Conservation (phyloP, 169 alveolate species). For the Plasmodium billcollinsi region DNA sequence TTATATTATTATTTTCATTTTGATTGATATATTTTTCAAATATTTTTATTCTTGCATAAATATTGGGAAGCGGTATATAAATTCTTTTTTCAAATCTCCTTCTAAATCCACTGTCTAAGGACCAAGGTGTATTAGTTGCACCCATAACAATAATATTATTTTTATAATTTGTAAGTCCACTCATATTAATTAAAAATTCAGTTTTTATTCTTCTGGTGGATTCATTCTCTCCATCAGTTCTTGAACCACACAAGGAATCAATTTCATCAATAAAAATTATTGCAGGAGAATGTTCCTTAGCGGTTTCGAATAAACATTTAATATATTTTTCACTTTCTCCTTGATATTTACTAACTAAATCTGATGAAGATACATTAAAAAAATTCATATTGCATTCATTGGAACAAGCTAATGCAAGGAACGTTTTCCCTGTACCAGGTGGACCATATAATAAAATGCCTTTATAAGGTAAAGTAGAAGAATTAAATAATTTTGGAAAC, state of each 20-base stretch:
- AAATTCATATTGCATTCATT: slow-evolving; percentile 97
- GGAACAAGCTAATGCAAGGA: slow-evolving; percentile 99
- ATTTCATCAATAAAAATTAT: slow-evolving; percentile 99
- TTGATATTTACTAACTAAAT: slow-evolving; percentile 97
- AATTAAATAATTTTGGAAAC: slow-evolving; percentile 96
- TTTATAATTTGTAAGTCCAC: slow-evolving; percentile 88
- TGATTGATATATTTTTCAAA: slow-evolving; percentile 85
- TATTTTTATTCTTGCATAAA: slow-evolving; percentile 91
- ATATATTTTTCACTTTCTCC: slow-evolving; percentile 99
- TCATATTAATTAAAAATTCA: slow-evolving; percentile 99
- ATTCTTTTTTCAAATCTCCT: slow-evolving; percentile 98
- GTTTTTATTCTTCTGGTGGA: slow-evolving; percentile 98
- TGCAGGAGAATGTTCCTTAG: slow-evolving; percentile 96
- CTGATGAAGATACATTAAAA: slow-evolving; percentile 96
- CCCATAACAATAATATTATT: slow-evolving; percentile 81
- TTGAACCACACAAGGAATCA: slow-evolving; percentile 96
- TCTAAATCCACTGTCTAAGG: slow-evolving; percentile 97
- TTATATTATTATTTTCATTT: slow-evolving; percentile 78
- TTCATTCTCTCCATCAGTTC: slow-evolving; percentile 97
- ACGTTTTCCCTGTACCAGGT: slow-evolving; percentile 99
- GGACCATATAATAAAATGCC: slow-evolving; percentile 87
- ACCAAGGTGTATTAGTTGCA: slow-evolving; percentile 97
- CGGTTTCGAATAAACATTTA: slow-evolving; percentile 95
- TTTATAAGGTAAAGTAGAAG: slow-evolving; percentile 78
- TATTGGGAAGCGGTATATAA: slow-evolving; percentile 98